Conservation (phyloP, 768 basidiomycete species). For the Fomitopsis serialis region DNA sequence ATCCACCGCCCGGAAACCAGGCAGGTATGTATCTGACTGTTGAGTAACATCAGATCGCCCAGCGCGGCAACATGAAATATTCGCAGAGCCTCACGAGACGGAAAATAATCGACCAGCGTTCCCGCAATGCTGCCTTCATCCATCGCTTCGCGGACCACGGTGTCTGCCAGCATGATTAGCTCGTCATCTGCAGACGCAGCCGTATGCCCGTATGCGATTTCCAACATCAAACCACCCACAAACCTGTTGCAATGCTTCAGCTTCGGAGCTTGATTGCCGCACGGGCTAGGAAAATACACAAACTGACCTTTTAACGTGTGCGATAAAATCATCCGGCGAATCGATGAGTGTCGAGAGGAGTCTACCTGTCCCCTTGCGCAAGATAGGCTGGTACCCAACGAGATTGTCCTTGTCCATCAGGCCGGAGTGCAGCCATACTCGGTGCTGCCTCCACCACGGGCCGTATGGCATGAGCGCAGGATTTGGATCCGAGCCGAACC, state of each 20-base stretch:
- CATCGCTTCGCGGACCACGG: constrained; percentile 4
- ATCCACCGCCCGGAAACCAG: neutral
- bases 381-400: neutral
- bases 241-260: neutral
- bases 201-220: constrained; percentile 9
- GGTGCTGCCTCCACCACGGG: neutral
- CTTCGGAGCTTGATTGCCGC: too few species aligned
- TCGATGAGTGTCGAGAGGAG: neutral
- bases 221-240: constrained; percentile 1
- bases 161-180: constrained; percentile 8
- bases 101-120: constrained; percentile 8
- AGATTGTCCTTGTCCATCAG: neutral
- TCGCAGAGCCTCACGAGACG: constrained; percentile 1
- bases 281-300: neutral
- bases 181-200: constrained; percentile 7
- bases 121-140: constrained; percentile 7
- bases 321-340: neutral
- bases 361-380: neutral
- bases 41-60: neutral
- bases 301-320: neutral
- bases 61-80: neutral
- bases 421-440: neutral
- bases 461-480: neutral
- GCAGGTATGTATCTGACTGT: neutral
- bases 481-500: neutral